These are phyloP conservation scores for Phlebiopsis gigantea DNA, from an alignment of 768 basidiomycete species.

Conservation along the genomic window DNA sequence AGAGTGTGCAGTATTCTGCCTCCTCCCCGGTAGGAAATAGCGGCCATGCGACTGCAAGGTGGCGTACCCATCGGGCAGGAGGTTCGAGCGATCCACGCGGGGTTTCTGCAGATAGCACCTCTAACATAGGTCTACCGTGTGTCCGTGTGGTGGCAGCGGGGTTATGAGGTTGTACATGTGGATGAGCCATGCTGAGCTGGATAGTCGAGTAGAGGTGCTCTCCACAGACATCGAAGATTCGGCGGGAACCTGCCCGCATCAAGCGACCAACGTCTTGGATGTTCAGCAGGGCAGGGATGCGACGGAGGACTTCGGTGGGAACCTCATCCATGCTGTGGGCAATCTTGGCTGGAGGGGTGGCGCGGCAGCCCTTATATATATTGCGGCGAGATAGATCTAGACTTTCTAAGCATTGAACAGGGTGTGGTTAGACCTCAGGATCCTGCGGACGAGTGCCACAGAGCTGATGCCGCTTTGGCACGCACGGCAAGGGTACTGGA, in stretches of 20 bases:
- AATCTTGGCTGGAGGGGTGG: background rate
- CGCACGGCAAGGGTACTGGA: background rate
- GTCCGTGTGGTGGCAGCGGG: background rate
- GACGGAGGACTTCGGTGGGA: conserved; percentile 11
- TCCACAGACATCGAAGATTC: background rate
- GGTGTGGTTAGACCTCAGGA: background rate
- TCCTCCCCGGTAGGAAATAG: background rate
- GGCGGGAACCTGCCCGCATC: conserved; percentile 1
- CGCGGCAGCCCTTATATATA: background rate
- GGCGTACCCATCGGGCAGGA: conserved; percentile 5
- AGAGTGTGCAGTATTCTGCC: background rate
- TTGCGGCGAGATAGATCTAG: background rate
- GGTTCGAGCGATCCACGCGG: background rate
- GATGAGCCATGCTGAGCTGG: background rate
- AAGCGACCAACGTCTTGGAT: background rate
- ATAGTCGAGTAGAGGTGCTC: background rate
- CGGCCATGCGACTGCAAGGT: conserved; percentile 1
- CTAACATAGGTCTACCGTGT: background rate
- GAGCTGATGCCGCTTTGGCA: background rate
- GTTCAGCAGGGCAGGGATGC: conserved; percentile 2
- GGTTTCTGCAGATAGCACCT: background rate
- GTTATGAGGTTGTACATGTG: background rate
- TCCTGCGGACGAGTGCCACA: background rate
- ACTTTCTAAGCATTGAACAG: background rate
- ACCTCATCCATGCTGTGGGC: conserved; percentile 1